Base-by-base conservation (phyloP, 768 basidiomycete genomes). In the Rossbeevera mucosa region DNA sequence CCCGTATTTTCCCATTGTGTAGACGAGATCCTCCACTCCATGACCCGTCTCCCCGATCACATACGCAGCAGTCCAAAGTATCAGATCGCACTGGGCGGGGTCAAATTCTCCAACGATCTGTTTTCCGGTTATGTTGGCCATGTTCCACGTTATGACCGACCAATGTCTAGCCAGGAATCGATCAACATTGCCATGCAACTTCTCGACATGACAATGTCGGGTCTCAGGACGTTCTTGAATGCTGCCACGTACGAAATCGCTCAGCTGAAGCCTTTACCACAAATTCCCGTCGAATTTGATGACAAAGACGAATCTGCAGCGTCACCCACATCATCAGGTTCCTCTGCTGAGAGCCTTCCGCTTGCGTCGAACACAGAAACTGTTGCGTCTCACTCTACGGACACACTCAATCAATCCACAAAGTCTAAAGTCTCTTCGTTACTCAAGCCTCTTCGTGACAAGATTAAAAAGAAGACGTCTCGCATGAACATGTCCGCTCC, bases 181-280 rank as follows among this genome's bases (percentile, higher is more conserved):
- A 65, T 64, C 25, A 44, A 54, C 2, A 25, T 45, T 16, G 53
- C 53, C 9, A 59, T 70, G 56, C 63, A 64, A 28, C 56, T 59
- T 31, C 63, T 72, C 12, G 70, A 72, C 11, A 59, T 63, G 50
- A 61, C 58, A 11, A 62, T 74, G 60, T 58, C 63, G 1, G 62
- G 57, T 50, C 60, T 75, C 52, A 71, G 62, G 51, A 48, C 48
- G 11, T 67, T 72, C 49, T 59, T 75, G 46, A 54, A 54, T 24
- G 57, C 62, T 26, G 70, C 66, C 4, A 68, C 66, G 40, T 56
- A 53, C 14, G 61, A 72, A 22, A 55, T 64, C 28, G 62, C 52
- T 22, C 63, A 71, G 26, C 55, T 50, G 33, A 62, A 64, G 45
- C 63, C 68, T 38, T 29, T 70, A 25, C 68, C 68, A 1, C 54